Evolutionary conservation across 2,329 filamentous ascomycete genomes (phyloP).

Genomic region (Epichloe sibirici): DNA sequence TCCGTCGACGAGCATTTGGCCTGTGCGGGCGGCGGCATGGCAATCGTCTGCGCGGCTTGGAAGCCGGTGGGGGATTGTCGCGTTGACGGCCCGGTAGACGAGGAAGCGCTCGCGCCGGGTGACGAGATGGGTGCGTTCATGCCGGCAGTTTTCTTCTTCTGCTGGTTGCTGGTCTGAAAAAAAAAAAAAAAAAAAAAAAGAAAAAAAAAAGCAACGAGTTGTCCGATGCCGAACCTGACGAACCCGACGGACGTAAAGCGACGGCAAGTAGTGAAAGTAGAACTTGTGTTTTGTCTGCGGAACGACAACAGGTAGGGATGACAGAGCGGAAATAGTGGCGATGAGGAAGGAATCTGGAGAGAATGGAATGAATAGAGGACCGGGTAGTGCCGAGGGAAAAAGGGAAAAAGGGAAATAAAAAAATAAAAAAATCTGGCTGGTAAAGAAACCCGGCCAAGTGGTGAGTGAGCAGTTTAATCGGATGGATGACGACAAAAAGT

Average conservation of each 20-base stretch:
- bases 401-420: neutral
- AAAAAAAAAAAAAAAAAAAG: no score
- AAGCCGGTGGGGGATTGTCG: conserved; percentile 18
- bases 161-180: neutral
- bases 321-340: no score
- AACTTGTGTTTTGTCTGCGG: no score
- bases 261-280: no score
- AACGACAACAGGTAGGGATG: no score
- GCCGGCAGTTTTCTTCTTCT: neutral
- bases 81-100: conserved; percentile 15
- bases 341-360: no score
- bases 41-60: conserved; percentile 8
- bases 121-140: conserved; percentile 6
- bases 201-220: neutral
- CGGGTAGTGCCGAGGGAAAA: neutral
- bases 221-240: neutral
- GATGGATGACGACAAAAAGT: neutral
- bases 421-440: no score
- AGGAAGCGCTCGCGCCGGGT: conserved; percentile 6
- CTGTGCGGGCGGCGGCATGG: conserved; percentile 17
- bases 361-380: no score
- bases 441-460: neutral
- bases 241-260: no score
- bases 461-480: neutral
- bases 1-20: conserved; percentile 33